Base-by-base conservation (phyloP, 2,329 filamentous ascomycete species). In the Diaporthe amygdali region DNA sequence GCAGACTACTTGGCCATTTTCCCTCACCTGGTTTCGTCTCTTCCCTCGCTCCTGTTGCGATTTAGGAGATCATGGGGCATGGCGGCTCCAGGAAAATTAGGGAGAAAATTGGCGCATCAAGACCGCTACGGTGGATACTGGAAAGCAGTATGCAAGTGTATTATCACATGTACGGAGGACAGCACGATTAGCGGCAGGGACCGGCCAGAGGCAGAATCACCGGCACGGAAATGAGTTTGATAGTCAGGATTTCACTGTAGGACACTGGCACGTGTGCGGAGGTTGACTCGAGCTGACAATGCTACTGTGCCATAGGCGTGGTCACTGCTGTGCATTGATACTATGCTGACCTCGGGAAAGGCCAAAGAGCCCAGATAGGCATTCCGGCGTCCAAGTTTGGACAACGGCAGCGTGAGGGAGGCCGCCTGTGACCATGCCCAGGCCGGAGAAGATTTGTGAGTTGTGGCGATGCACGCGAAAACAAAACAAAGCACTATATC, bases 111-210 rank as follows among this genome's bases (percentile, higher is more conserved):
- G 59, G 44, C 59, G 41, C 59, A 37, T 25, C 32, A 49, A n/a
- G 27, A 47, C n/a, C 39, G 15, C 17, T 8, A 15, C 59, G 30
- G 59, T 37, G 59, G 59, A 37, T 44, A 49, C 44, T 32, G 17
- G 12, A 30, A 8, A 7, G 25, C 59, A 14, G 27, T 34, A 64
- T 37, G 59, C 30, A 64, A 49, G 44, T 37, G 41, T 27, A 37
- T 37, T 44, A 64, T 64, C 59, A 64, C 44, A 64, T 64, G 59
- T 37, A 30, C n/a, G n/a, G n/a, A n/a, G n/a, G n/a, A n/a, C 30
- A 34, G 27, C 59, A 49, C 44, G 59, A 64, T 27, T 49, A 64
- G 59, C 30, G 27, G 44, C 30, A 47, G n/a, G 8, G 39, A 20
- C 12, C 41, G 44, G 30, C 27, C 25, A 30, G 54, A 44, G 37